Conservation (phyloP, 495 filamentous ascomycete species). For the Hypomontagnella submonticulosa region DNA sequence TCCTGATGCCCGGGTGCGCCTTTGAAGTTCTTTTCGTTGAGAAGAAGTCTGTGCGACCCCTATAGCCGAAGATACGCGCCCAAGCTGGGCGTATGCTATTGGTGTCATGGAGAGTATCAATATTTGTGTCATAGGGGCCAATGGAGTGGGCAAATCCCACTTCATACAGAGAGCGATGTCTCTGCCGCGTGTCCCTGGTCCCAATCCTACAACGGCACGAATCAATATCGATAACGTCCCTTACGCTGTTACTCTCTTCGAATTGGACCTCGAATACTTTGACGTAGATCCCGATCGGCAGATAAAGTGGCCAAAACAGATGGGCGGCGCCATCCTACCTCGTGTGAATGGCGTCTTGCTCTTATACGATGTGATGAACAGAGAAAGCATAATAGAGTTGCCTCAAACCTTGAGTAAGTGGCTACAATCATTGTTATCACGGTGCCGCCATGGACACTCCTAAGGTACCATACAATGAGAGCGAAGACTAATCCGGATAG, state of each 20-base stretch:
- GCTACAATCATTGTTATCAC: not conserved
- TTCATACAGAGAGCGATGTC: conserved; percentile 86
- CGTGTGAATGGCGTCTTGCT: conserved; percentile 84
- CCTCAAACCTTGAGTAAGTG: conserved; percentile 78
- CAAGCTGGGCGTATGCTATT: conserved; percentile 14
- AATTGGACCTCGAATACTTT: conserved; percentile 75
- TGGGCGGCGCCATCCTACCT: conserved; percentile 72
- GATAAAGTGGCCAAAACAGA: conserved; percentile 82
- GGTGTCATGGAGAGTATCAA: conserved; percentile 73
- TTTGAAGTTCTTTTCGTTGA: conserved; percentile 10
- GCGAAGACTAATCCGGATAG: conserved; percentile 56
- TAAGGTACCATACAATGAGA: conserved; percentile 28
- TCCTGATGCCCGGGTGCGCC: conserved; percentile 14
- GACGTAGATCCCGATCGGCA: conserved; percentile 72
- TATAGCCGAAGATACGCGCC: conserved; percentile 17
- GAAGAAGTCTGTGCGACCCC: not conserved
- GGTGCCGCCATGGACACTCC: conserved; percentile 13
- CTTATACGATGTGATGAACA: conserved; percentile 85
- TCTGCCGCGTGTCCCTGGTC: conserved; percentile 66
- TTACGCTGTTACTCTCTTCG: conserved; percentile 84
- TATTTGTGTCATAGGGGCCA: conserved; percentile 84
- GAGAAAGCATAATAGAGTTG: conserved; percentile 73
- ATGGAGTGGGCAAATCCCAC: conserved; percentile 86
- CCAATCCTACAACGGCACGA: conserved; percentile 69
- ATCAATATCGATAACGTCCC: conserved; percentile 80